These are phyloP conservation scores for Salvia hispanica DNA, from an alignment of 257 asterid species.

Conservation along the genomic window DNA sequence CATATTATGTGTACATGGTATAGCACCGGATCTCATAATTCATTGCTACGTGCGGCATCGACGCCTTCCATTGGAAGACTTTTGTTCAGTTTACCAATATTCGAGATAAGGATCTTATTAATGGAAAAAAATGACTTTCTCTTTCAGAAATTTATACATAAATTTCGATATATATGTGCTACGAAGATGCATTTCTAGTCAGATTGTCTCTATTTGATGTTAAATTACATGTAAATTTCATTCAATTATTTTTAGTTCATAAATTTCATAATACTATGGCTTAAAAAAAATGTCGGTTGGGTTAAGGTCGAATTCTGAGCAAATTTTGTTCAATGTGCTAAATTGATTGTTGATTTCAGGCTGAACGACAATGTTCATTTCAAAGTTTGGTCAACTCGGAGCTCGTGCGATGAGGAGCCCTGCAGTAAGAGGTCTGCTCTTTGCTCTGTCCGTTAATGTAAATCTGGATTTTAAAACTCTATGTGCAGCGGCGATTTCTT, in stretches of 20 bases:
- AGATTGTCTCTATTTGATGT: background rate
- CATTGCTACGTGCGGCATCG: background rate
- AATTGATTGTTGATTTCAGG: constrained; percentile 25
- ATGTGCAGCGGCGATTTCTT: constrained; percentile 24
- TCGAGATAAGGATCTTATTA: background rate
- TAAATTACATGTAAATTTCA: background rate
- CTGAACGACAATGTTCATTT: constrained; percentile 45
- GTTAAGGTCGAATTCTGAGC: no score
- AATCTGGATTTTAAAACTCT: constrained; percentile 10
- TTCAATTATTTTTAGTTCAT: background rate
- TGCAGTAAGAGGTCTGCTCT: constrained; percentile 40
- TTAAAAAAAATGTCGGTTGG: no score
- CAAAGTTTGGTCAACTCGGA: constrained; percentile 43
- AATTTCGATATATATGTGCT: background rate
- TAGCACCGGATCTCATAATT: background rate
- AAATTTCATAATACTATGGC: background rate
- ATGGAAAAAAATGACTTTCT: background rate
- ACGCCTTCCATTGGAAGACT: background rate
- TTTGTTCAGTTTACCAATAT: background rate
- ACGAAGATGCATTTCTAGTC: background rate
- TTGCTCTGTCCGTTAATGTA: constrained; percentile 5
- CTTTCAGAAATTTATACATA: constrained; percentile 1
- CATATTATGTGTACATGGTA: no score
- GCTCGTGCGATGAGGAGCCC: constrained; percentile 36
- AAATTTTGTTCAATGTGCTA: background rate